Evolutionary conservation across 2,329 filamentous ascomycete genomes (phyloP).

Genomic region (Alternaria ethzedia): DNA sequence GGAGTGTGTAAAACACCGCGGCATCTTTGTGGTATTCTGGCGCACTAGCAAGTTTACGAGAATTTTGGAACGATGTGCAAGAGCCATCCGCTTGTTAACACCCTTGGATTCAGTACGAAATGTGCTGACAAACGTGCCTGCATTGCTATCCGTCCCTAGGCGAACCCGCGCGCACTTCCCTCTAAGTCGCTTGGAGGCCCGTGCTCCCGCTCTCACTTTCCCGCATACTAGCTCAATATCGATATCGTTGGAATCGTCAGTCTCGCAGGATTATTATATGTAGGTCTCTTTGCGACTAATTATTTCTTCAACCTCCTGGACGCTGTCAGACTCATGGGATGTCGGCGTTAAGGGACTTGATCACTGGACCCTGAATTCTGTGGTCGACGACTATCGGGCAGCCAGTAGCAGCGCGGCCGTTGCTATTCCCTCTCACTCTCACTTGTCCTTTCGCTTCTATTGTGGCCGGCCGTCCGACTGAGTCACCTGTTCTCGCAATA

Average conservation of each 20-base stretch:
- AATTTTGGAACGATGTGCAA: background rate
- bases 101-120: background rate
- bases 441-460: background rate
- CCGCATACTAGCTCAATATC: background rate
- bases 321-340: background rate
- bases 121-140: background rate
- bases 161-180: background rate
- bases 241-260: background rate
- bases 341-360: background rate
- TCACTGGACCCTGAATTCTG: background rate
- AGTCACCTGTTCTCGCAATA: background rate
- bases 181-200: background rate
- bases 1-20: slow-evolving; percentile 5
- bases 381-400: background rate
- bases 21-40: background rate
- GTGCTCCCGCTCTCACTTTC: background rate
- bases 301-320: background rate
- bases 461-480: background rate
- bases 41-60: background rate
- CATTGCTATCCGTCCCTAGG: background rate
- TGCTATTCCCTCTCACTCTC: background rate
- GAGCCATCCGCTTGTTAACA: background rate
- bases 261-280: background rate
- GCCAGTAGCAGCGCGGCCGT: background rate
- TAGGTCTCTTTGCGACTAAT: background rate